Conservation (phyloP, 352 stramenopile species). For the Phytopythium delawarense region DNA sequence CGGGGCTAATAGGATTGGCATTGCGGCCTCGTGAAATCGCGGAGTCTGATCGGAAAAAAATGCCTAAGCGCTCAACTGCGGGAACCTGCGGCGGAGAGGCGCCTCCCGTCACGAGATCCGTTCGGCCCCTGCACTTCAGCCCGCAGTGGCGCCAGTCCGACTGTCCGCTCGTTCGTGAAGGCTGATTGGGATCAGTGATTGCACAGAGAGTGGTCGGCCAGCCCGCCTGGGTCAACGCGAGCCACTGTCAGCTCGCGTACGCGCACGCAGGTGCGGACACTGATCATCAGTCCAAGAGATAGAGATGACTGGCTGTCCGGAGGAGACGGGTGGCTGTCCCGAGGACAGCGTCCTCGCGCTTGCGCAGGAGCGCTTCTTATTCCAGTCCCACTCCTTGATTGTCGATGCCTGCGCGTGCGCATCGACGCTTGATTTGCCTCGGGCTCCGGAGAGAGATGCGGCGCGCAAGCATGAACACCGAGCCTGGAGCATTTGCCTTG, state of each 20-base stretch:
- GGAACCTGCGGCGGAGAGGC: background rate
- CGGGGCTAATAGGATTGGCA: background rate
- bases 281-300: background rate
- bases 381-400: background rate
- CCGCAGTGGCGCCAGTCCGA: conserved; percentile 5
- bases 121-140: conserved; percentile 9
- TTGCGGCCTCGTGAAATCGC: background rate
- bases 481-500: background rate
- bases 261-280: background rate
- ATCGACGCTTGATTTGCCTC: background rate
- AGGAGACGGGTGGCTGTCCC: conserved; percentile 1
- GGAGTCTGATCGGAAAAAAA: background rate
- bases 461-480: too few species aligned
- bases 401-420: conserved; percentile 2
- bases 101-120: background rate
- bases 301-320: too few species aligned
- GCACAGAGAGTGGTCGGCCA: background rate
- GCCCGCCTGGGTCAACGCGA: background rate
- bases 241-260: background rate
- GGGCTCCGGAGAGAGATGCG: background rate
- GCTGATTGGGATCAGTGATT: background rate
- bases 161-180: background rate
- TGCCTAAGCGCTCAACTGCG: too few species aligned
- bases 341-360: background rate
- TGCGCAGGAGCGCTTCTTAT: conserved; percentile 3